Evolutionary conservation across 495 filamentous ascomycete genomes (phyloP).

Genomic region (Paragyromitra xinjiangensis): DNA sequence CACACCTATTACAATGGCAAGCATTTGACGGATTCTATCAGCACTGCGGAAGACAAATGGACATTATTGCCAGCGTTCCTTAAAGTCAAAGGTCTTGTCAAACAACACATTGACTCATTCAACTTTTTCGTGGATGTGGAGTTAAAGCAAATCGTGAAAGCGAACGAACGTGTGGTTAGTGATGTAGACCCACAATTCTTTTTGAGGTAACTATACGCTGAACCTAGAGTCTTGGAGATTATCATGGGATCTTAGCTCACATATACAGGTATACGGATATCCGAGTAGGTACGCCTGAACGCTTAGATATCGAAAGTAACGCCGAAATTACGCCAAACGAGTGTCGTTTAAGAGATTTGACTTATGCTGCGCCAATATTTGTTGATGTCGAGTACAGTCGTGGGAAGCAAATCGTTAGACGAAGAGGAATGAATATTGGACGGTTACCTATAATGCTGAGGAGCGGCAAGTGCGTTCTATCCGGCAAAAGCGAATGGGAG

Average conservation of each 20-base stretch:
- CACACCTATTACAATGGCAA: conserved; percentile 98
- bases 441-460: conserved; percentile 95
- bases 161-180: conserved; percentile 83
- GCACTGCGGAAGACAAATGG: conserved; percentile 94
- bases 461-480: conserved; percentile 88
- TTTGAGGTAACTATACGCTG: conserved; percentile 66
- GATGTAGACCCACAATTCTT: conserved; percentile 89
- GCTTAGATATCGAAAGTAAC: conserved; percentile 73
- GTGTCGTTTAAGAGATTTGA: conserved; percentile 92
- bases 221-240: conserved; percentile 4
- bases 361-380: conserved; percentile 89
- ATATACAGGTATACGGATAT: conserved; percentile 76
- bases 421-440: conserved; percentile 79
- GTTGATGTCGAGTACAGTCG: conserved; percentile 88
- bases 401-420: conserved; percentile 73
- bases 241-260: conserved; percentile 12
- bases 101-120: conserved; percentile 98
- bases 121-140: conserved; percentile 96
- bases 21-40: conserved; percentile 88
- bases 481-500: conserved; percentile 77
- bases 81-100: conserved; percentile 94
- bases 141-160: conserved; percentile 92
- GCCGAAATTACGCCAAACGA: conserved; percentile 87
- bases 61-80: conserved; percentile 95
- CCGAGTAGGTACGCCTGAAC: conserved; percentile 78